phyloP scores from a whole-genome alignment of 140 eudicot genomes.

The Oenanthe javanica region DNA sequence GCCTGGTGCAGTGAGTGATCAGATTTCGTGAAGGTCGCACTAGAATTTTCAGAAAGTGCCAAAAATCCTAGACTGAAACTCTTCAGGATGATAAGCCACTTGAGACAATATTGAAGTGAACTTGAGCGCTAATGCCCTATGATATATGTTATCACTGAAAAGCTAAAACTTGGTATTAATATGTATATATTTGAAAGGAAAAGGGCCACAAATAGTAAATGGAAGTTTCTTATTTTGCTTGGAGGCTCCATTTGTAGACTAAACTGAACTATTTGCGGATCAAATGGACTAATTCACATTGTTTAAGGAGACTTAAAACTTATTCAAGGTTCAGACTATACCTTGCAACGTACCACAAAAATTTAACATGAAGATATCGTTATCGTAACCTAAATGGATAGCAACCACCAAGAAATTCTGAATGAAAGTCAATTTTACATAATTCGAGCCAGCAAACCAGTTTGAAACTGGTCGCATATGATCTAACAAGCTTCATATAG shows the following conservation, averaged over 20 bases:
- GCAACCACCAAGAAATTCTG: neutral
- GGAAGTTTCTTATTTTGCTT: neutral
- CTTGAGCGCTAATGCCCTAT: neutral
- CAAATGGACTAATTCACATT: neutral
- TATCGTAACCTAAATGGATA: neutral
- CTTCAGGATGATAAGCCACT: too few species aligned
- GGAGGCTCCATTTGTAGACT: neutral
- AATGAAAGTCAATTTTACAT: neutral
- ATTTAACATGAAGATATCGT: neutral
- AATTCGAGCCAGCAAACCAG: neutral
- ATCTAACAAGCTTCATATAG: neutral
- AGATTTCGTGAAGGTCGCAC: too few species aligned
- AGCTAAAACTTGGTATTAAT: neutral
- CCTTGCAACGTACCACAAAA: neutral
- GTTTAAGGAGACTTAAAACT: neutral
- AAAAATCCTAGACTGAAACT: too few species aligned
- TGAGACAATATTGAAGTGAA: too few species aligned
- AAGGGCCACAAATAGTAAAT: neutral
- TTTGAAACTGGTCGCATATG: neutral
- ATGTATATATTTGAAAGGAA: neutral
- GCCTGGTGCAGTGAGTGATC: too few species aligned
- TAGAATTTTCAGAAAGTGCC: too few species aligned
- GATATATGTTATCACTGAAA: neutral
- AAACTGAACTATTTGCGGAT: neutral
- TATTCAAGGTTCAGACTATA: neutral